A percentile compares a stretch with the other conserved stretches of the same genome.
phyloP scores from a whole-genome alignment of 495 filamentous ascomycete genomes.

The Glonium stellatum region DNA sequence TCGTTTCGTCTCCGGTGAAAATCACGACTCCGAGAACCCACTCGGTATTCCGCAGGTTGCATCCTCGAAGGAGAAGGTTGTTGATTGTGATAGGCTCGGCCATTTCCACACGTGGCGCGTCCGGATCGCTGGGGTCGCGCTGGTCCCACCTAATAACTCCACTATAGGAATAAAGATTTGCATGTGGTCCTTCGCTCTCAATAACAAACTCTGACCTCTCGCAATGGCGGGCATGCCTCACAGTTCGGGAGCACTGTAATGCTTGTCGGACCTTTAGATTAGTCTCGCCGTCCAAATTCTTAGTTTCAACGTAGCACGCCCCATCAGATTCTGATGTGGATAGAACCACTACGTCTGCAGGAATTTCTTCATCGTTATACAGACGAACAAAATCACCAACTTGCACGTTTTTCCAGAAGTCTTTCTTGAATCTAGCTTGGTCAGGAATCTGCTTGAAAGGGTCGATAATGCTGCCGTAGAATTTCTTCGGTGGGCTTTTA shows the following conservation, averaged over 20 bases:
- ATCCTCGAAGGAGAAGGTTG: slow-evolving; percentile 88
- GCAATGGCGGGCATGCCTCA: slow-evolving; percentile 88
- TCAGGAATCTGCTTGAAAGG: slow-evolving; percentile 50
- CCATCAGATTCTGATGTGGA: slow-evolving; percentile 93
- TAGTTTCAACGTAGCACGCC: slow-evolving; percentile 96
- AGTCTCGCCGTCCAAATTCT: slow-evolving; percentile 95
- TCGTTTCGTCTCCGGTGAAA: slow-evolving; percentile 95
- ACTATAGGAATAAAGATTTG: slow-evolving; percentile 90
- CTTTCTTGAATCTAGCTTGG: slow-evolving; percentile 76
- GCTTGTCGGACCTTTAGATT: slow-evolving; percentile 95
- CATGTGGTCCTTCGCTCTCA: slow-evolving; percentile 85
- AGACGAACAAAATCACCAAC: slow-evolving; percentile 96
- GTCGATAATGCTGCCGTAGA: slow-evolving; percentile 61
- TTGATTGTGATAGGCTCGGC: slow-evolving; percentile 90
- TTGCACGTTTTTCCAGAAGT: slow-evolving; percentile 91
- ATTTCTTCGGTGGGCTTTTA: slow-evolving; percentile 23
- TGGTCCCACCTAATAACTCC: slow-evolving; percentile 85
- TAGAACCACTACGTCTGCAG: slow-evolving; percentile 91
- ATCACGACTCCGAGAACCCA: slow-evolving; percentile 95
- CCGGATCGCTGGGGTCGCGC: slow-evolving; percentile 52
- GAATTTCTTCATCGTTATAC: slow-evolving; percentile 93
- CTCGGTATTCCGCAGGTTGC: slow-evolving; percentile 89
- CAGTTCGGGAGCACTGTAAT: slow-evolving; percentile 70
- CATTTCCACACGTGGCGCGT: slow-evolving; percentile 61
- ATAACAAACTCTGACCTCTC: slow-evolving; percentile 80